A percentile compares a stretch with the other conserved stretches of the same genome.
Conservation (phyloP, 2,329 filamentous ascomycete genomes). For the Fusarium oligoseptatum region DNA sequence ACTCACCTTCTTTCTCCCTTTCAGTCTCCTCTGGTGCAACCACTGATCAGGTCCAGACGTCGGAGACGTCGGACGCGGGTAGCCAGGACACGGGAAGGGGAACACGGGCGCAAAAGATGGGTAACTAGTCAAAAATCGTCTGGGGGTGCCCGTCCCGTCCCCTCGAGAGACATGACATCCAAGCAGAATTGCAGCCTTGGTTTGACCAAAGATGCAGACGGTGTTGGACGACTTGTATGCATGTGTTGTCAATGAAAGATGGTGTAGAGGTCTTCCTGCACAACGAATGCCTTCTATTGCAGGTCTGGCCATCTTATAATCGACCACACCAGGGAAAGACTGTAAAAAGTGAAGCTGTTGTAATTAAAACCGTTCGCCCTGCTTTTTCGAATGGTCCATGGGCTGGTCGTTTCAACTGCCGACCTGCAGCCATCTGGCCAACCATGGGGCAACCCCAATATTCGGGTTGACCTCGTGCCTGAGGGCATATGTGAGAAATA, state of each 20-base stretch:
- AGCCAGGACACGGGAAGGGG: constrained; percentile 6
- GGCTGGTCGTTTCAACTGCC: constrained; percentile 18
- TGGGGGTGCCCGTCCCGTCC: not conserved
- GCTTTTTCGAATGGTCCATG: constrained; percentile 17
- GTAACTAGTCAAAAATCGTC: constrained; percentile 10
- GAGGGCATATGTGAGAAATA: constrained; percentile 18
- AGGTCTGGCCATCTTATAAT: constrained; percentile 36
- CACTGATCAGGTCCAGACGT: constrained; percentile 6
- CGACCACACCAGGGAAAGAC: not conserved
- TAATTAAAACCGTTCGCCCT: constrained; percentile 21
- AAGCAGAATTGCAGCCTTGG: constrained; percentile 26
- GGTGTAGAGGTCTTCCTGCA: constrained; percentile 22
- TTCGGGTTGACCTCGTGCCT: constrained; percentile 22
- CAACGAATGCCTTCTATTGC: not conserved
- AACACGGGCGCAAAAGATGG: constrained; percentile 8
- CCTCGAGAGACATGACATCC: not conserved
- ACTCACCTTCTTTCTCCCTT: not conserved
- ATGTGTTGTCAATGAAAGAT: constrained; percentile 39
- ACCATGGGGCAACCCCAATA: constrained; percentile 20
- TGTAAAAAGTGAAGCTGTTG: constrained; percentile 20
- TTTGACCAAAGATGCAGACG: constrained; percentile 31
- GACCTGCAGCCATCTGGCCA: constrained; percentile 9
- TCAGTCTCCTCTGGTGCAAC: constrained; percentile 9
- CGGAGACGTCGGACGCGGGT: constrained; percentile 16
- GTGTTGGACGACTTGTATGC: constrained; percentile 35